Evolutionary conservation across 768 basidiomycete genomes (phyloP).

Genomic region (Panellus pusillus): DNA sequence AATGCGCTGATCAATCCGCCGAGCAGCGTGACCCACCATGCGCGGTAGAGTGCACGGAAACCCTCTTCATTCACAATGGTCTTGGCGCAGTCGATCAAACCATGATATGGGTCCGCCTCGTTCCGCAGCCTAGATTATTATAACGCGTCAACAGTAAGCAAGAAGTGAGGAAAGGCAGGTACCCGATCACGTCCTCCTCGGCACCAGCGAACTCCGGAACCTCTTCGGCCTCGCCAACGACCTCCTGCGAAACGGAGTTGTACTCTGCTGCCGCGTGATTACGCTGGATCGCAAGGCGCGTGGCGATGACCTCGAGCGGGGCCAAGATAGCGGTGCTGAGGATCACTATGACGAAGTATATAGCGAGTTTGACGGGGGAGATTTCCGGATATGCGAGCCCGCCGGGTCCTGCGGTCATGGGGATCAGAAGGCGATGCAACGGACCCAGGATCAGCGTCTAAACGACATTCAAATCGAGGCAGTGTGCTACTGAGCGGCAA

Average conservation of each 20-base stretch:
- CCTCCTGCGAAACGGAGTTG: conserved; percentile 74
- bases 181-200: conserved; percentile 88
- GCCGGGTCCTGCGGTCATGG: conserved; percentile 35
- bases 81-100: conserved; percentile 73
- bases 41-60: conserved; percentile 68
- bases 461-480: background rate
- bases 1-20: conserved; percentile 61
- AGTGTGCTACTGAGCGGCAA: background rate
- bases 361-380: conserved; percentile 46
- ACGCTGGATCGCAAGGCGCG: conserved; percentile 79
- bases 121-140: conserved; percentile 54
- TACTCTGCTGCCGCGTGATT: conserved; percentile 78
- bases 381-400: conserved; percentile 40
- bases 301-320: conserved; percentile 79
- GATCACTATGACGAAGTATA: conserved; percentile 58
- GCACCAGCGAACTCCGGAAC: conserved; percentile 61
- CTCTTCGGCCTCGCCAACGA: conserved; percentile 63
- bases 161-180: conserved; percentile 10
- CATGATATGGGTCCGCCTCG: conserved; percentile 78
- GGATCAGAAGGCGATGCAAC: conserved; percentile 46
- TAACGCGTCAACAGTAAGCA: conserved; percentile 8
- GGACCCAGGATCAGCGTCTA: conserved; percentile 41
- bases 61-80: conserved; percentile 82
- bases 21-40: conserved; percentile 82
- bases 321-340: conserved; percentile 61